Conservation (phyloP, 2,329 filamentous ascomycete genomes). For the Davidsoniella eucalypti region DNA sequence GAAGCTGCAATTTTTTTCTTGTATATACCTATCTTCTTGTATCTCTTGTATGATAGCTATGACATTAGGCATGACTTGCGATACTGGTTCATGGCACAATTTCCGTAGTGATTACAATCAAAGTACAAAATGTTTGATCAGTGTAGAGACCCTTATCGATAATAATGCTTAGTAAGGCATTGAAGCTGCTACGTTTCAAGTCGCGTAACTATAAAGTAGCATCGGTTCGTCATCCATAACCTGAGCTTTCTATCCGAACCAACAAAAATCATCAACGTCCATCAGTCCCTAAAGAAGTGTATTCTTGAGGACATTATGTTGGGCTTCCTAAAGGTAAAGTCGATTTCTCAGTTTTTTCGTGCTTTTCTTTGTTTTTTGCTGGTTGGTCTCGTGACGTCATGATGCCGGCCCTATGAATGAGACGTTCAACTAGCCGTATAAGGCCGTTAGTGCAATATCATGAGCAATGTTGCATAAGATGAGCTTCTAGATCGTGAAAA, state of each 20-base stretch:
- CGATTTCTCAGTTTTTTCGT: neutral
- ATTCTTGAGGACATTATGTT: constrained; percentile 10
- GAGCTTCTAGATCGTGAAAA: neutral
- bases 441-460: too few species aligned
- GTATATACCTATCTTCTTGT: too few species aligned
- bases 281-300: neutral
- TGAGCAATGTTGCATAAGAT: neutral
- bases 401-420: neutral
- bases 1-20: too few species aligned
- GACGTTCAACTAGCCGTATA: too few species aligned
- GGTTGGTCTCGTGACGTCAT: constrained; percentile 4
- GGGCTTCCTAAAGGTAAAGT: constrained; percentile 12
- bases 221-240: too few species aligned
- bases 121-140: too few species aligned
- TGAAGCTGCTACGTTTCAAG: neutral
- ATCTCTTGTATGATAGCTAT: too few species aligned
- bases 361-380: neutral
- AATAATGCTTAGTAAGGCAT: too few species aligned
- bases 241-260: neutral
- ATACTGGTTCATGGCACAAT: too few species aligned
- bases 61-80: too few species aligned
- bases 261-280: neutral
- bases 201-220: neutral
- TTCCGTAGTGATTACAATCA: too few species aligned
- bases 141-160: neutral